These are phyloP conservation scores for Fusarium longipes DNA, from an alignment of 2,329 filamentous ascomycete genomes.

Conservation along the genomic window DNA sequence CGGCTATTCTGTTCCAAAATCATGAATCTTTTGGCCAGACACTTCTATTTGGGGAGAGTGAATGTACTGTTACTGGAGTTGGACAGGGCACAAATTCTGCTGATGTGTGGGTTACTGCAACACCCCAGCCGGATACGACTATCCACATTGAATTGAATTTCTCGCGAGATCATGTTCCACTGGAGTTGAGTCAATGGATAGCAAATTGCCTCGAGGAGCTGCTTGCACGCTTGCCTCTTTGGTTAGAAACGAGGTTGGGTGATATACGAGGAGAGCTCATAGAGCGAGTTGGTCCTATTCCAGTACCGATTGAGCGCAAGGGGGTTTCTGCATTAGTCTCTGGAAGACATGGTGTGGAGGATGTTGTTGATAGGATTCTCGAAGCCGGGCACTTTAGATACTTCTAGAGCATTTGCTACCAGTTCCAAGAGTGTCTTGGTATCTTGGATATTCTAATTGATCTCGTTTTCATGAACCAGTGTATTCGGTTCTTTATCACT, in stretches of 20 bases:
- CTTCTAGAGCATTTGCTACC: too few species aligned
- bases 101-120: not conserved
- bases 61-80: not conserved
- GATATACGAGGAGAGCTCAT: not conserved
- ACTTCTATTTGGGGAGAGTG: not conserved
- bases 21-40: not conserved
- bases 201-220: not conserved
- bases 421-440: too few species aligned
- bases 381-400: too few species aligned
- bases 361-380: too few species aligned
- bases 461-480: too few species aligned
- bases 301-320: not conserved
- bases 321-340: too few species aligned
- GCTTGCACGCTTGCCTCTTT: not conserved
- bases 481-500: too few species aligned
- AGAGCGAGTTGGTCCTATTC: not conserved
- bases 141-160: not conserved
- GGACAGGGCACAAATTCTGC: not conserved
- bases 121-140: not conserved
- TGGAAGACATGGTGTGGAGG: too few species aligned
- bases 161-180: not conserved
- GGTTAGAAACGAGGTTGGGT: not conserved
- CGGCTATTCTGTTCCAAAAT: not conserved
- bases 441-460: too few species aligned
- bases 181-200: not conserved